These are phyloP conservation scores for Pythium aphanidermatum DNA, from an alignment of 352 stramenopile genomes.

Conservation along the genomic window DNA sequence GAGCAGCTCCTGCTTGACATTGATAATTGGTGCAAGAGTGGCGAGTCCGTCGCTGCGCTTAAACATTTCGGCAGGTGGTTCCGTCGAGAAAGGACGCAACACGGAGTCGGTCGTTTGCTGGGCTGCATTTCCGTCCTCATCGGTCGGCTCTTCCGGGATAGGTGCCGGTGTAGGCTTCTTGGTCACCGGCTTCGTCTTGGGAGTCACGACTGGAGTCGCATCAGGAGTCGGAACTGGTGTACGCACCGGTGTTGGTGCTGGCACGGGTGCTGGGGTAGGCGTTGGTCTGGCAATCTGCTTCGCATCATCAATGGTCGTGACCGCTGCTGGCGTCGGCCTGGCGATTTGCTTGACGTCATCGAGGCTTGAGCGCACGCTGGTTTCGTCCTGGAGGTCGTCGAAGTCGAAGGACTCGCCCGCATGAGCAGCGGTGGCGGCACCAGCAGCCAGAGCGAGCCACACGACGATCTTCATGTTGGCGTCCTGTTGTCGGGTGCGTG, in stretches of 20 bases:
- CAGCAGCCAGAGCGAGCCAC: conserved; percentile 12
- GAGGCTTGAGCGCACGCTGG: conserved; percentile 1
- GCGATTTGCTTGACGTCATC: conserved; percentile 5
- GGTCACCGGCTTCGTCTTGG: background rate
- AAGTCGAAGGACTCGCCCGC: conserved; percentile 4
- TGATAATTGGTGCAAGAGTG: conserved; percentile 48
- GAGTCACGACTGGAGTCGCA: background rate
- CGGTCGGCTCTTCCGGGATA: background rate
- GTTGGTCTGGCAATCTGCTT: conserved; percentile 4
- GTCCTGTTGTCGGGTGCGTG: background rate
- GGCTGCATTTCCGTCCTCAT: too few relatives aligned
- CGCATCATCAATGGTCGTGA: conserved; percentile 3
- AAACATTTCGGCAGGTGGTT: conserved; percentile 38
- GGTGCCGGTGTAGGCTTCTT: background rate
- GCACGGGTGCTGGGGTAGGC: background rate
- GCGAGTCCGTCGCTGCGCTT: conserved; percentile 33
- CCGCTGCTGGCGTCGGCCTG: too few relatives aligned
- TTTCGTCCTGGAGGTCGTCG: background rate
- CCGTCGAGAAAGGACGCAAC: conserved; percentile 40
- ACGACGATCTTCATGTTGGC: conserved; percentile 12
- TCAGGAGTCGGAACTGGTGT: background rate
- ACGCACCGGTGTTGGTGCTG: background rate
- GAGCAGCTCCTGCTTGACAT: conserved; percentile 44
- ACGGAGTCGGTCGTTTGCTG: too few relatives aligned
- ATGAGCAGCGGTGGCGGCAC: background rate